Percentiles rank a stretch among this genome's conserved stretches.
These are phyloP conservation scores for Raphidocelis subcapitata DNA, from an alignment of 139 green algal species.

Conservation along the genomic window DNA sequence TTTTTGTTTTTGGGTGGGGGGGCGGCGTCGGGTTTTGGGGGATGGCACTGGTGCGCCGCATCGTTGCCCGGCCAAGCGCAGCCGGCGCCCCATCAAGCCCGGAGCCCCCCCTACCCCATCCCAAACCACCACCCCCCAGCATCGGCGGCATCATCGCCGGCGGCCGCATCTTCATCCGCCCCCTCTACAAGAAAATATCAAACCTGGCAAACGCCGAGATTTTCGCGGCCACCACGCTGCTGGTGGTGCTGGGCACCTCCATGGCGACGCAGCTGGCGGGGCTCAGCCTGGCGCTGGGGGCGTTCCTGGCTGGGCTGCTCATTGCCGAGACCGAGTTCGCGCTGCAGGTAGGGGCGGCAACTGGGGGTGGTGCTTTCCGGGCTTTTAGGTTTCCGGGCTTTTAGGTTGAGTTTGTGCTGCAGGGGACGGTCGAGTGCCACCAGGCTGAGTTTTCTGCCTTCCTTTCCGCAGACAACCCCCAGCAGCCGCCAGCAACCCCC, in stretches of 20 bases:
- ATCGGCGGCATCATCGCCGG: constrained; percentile 61
- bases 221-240: constrained; percentile 89
- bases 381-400: constrained; percentile 48
- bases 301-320: constrained; percentile 96
- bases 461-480: too few species aligned
- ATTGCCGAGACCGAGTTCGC: constrained; percentile 98
- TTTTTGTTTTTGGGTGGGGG: constrained; percentile 69
- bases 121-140: too few species aligned
- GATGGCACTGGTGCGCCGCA: constrained; percentile 59
- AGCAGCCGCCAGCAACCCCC: too few species aligned
- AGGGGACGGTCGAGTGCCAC: constrained; percentile 45
- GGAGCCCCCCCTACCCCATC: not conserved
- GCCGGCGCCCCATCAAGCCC: not conserved
- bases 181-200: constrained; percentile 80
- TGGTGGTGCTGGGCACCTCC: constrained; percentile 64
- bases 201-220: constrained; percentile 92
- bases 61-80: constrained; percentile 24
- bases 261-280: constrained; percentile 69
- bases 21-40: constrained; percentile 10
- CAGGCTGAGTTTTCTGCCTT: too few species aligned
- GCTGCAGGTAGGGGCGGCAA: constrained; percentile 65
- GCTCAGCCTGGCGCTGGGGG: constrained; percentile 93
- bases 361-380: not conserved
- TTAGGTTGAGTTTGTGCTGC: constrained; percentile 82
- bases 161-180: constrained; percentile 62